Conservation (phyloP, 2,329 filamentous ascomycete genomes). For the Curvularia sp. region DNA sequence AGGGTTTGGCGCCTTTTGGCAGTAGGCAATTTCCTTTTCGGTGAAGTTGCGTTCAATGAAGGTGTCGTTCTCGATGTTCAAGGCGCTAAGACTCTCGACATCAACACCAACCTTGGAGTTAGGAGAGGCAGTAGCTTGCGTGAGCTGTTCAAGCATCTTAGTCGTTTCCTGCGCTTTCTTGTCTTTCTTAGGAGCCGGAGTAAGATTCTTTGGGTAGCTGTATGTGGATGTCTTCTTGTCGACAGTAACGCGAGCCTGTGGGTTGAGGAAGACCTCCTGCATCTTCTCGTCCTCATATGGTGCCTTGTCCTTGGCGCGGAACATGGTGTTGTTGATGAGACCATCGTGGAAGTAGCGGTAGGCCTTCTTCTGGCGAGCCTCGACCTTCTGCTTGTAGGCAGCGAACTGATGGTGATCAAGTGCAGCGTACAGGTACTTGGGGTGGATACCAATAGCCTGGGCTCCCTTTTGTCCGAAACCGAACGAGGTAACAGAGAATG, state of each 20-base stretch:
- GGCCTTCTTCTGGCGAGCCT: constrained; percentile 94
- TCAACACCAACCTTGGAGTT: constrained; percentile 89
- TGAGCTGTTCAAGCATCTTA: constrained; percentile 78
- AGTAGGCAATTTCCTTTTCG: constrained; percentile 81
- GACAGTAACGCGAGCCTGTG: constrained; percentile 80
- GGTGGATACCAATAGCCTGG: constrained; percentile 95
- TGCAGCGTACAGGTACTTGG: constrained; percentile 93
- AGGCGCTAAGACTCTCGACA: constrained; percentile 83
- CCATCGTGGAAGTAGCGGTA: constrained; percentile 99
- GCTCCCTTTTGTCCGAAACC: constrained; percentile 99
- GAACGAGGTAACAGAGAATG: constrained; percentile 98
- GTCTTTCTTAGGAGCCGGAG: constrained; percentile 69
- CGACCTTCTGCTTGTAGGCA: constrained; percentile 85
- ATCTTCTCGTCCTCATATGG: constrained; percentile 91
- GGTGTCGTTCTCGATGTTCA: constrained; percentile 93
- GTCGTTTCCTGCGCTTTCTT: constrained; percentile 67
- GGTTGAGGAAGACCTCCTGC: constrained; percentile 89
- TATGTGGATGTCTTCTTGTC: constrained; percentile 88
- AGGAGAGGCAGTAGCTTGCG: constrained; percentile 65
- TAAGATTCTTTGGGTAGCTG: constrained; percentile 64
- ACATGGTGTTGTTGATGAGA: constrained; percentile 96
- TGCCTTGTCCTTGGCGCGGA: constrained; percentile 90
- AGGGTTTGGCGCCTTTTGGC: constrained; percentile 76
- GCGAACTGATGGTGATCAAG: constrained; percentile 85
- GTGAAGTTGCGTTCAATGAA: constrained; percentile 98